Conservation (phyloP, 805 yeast species). For the Candida ovalis region DNA sequence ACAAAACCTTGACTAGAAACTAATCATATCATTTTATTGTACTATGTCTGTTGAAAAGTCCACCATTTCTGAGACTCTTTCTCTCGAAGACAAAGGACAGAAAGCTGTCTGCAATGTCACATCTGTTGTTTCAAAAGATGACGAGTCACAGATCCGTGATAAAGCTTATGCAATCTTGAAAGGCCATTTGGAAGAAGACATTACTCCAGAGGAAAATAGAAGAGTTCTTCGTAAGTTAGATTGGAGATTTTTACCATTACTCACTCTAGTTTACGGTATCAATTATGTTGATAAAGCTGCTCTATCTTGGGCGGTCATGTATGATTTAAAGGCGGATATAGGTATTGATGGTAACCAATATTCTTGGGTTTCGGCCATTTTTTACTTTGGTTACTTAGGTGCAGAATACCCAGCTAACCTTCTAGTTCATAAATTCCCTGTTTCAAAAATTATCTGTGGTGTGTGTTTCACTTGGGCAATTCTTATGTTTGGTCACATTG, state of each 20-base stretch:
- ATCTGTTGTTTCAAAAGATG: constrained; percentile 1
- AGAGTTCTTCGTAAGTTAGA: constrained; percentile 34
- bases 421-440: constrained; percentile 48
- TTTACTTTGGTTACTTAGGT: constrained; percentile 41
- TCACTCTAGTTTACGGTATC: constrained; percentile 27
- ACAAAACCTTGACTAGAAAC: neutral
- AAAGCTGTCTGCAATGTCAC: neutral
- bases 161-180: constrained; percentile 17
- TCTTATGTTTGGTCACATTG: constrained; percentile 31
- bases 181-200: constrained; percentile 22
- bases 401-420: constrained; percentile 43
- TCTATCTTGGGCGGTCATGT: constrained; percentile 28
- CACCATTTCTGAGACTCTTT: neutral
- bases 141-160: constrained; percentile 16
- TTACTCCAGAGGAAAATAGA: constrained; percentile 30
- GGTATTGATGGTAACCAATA: constrained; percentile 35
- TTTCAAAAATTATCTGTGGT: constrained; percentile 32
- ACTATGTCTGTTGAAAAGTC: neutral
- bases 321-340: constrained; percentile 30
- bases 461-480: constrained; percentile 34
- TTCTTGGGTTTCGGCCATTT: constrained; percentile 38
- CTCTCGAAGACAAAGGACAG: neutral
- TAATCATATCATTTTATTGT: neutral
- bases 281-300: constrained; percentile 32
- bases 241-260: constrained; percentile 30